phyloP scores from a whole-genome alignment of 352 stramenopile species.

The Phytophthora crassamura region DNA sequence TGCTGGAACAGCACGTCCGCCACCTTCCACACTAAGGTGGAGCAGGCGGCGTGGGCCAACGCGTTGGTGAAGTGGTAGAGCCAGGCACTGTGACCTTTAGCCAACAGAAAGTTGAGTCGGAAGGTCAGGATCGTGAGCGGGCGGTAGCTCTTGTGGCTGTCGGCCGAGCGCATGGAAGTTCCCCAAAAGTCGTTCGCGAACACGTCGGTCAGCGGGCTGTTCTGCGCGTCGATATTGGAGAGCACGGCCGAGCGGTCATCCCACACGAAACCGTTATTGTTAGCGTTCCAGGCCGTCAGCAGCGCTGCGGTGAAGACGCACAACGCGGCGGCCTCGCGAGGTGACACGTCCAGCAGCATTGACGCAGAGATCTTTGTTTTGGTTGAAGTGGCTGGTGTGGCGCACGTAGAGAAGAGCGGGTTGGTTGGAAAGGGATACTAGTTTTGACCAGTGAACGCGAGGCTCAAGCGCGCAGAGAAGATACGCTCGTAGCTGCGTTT shows the following conservation, averaged over 20 bases:
- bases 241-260: slow-evolving; percentile 89
- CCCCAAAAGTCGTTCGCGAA: slow-evolving; percentile 92
- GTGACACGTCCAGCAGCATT: slow-evolving; percentile 30
- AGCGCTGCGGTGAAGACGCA: slow-evolving; percentile 47
- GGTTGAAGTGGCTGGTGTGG: slow-evolving; percentile 16
- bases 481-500: slow-evolving; percentile 22
- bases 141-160: slow-evolving; percentile 91
- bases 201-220: slow-evolving; percentile 45
- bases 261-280: slow-evolving; percentile 85
- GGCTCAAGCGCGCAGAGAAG: slow-evolving; percentile 1
- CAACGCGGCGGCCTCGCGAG: slow-evolving; percentile 10
- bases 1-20: slow-evolving; percentile 41
- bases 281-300: slow-evolving; percentile 59
- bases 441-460: slow-evolving; percentile 25
- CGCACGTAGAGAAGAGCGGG: neutral
- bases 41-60: slow-evolving; percentile 64
- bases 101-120: slow-evolving; percentile 57
- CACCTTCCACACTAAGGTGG: slow-evolving; percentile 64
- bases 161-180: slow-evolving; percentile 50
- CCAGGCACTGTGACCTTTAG: slow-evolving; percentile 55
- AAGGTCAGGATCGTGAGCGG: slow-evolving; percentile 86
- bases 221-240: slow-evolving; percentile 66
- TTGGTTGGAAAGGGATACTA: neutral
- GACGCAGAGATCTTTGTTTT: slow-evolving; percentile 1
- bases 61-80: slow-evolving; percentile 85